These are phyloP conservation scores for Hypoxylon sp. DNA, from an alignment of 2,329 filamentous ascomycete genomes.

Conservation along the genomic window DNA sequence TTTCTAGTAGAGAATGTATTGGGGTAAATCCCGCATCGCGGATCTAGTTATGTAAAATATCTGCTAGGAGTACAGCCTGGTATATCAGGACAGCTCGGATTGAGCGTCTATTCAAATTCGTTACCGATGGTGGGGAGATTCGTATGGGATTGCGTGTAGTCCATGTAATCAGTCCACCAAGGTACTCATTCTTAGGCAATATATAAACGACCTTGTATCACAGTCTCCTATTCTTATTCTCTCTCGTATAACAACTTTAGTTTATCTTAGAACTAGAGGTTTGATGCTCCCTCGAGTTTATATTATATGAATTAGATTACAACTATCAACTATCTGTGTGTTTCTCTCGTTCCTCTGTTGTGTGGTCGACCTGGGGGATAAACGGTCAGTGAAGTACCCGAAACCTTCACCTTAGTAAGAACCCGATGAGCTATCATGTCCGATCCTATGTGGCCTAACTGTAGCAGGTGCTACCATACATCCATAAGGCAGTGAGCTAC, in stretches of 20 bases:
- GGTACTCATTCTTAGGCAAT: slow-evolving; percentile 21
- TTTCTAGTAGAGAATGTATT: no score
- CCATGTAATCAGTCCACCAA: slow-evolving; percentile 12
- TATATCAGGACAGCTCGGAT: no score
- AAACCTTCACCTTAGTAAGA: neutral
- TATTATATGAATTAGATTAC: neutral
- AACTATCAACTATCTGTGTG: neutral
- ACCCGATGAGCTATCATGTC: neutral
- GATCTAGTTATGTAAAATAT: no score
- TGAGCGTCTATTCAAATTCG: neutral
- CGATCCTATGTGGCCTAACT: neutral
- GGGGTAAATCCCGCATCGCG: no score
- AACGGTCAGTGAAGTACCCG: neutral
- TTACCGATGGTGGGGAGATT: neutral
- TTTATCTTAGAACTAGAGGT: neutral
- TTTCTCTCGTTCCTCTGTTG: neutral
- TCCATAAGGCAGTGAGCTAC: slow-evolving; percentile 1
- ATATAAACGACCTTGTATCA: slow-evolving; percentile 7
- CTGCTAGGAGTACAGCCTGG: no score
- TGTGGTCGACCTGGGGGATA: neutral
- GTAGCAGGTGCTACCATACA: slow-evolving; percentile 24
- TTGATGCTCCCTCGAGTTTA: neutral
- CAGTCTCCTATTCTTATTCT: neutral
- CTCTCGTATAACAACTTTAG: neutral
- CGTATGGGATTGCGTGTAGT: neutral